phyloP scores from a whole-genome alignment of 140 eudicot genomes.

The Flaveria floridana region DNA sequence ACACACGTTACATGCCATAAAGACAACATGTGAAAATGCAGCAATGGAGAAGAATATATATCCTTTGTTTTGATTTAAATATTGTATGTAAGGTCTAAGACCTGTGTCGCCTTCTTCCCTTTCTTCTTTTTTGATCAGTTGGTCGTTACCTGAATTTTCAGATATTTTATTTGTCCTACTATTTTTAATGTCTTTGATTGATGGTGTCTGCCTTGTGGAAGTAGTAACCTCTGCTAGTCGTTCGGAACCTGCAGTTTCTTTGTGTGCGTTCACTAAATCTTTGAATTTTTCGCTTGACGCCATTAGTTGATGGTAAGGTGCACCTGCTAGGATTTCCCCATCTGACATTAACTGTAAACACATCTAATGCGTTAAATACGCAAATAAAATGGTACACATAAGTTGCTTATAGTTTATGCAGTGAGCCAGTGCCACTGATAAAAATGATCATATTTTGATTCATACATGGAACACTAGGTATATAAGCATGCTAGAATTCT shows the following conservation, averaged over 20 bases:
- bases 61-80: constrained; percentile 71
- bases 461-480: not conserved
- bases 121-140: constrained; percentile 87
- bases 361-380: constrained; percentile 18
- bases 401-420: not conserved
- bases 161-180: constrained; percentile 31
- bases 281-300: constrained; percentile 69
- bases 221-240: constrained; percentile 53
- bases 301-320: constrained; percentile 66
- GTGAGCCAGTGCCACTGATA: not conserved
- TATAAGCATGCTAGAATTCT: not conserved
- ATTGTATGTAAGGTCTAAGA: constrained; percentile 67
- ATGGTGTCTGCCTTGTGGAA: constrained; percentile 33
- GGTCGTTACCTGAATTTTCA: constrained; percentile 43
- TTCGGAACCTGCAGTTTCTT: constrained; percentile 87
- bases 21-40: constrained; percentile 48
- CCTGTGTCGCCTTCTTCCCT: constrained; percentile 90
- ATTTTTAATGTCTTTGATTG: constrained; percentile 44
- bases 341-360: constrained; percentile 81
- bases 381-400: not conserved
- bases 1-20: constrained; percentile 60
- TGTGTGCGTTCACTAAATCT: constrained; percentile 81
- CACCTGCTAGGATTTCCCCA: constrained; percentile 73
- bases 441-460: too few species aligned
- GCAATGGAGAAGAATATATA: constrained; percentile 56